These are phyloP conservation scores for Echeveria elegans DNA, from an alignment of 164 flowering plant species.

Conservation along the genomic window DNA sequence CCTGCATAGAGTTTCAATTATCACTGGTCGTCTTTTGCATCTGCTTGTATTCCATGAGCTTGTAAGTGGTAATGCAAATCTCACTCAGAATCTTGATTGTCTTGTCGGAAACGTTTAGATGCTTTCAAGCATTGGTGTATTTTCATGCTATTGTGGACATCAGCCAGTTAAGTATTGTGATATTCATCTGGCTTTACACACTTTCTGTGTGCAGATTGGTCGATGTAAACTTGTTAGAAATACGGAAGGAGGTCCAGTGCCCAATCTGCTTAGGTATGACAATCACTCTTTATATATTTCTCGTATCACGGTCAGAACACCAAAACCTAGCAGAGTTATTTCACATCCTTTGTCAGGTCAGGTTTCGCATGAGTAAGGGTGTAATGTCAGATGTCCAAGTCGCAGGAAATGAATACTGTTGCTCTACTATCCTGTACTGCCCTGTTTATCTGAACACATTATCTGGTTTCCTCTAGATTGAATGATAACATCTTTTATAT, in stretches of 20 bases:
- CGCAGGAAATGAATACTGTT: neutral
- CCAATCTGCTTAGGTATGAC: slow-evolving; percentile 41
- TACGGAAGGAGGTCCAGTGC: slow-evolving; percentile 62
- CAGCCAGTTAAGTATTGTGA: neutral
- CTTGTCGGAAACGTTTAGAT: neutral
- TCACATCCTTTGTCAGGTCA: neutral
- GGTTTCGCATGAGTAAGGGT: neutral
- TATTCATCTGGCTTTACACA: neutral
- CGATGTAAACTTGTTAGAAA: slow-evolving; percentile 49
- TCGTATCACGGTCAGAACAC: neutral
- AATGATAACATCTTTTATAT: no score
- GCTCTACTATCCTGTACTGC: neutral
- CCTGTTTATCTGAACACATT: neutral
- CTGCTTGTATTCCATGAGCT: neutral
- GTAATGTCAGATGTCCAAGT: neutral
- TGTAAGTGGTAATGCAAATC: neutral
- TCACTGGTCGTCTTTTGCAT: no score
- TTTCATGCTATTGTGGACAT: neutral
- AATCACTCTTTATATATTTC: neutral
- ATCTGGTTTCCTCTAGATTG: neutral
- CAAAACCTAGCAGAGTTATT: neutral
- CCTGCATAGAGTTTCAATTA: no score
- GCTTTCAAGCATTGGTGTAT: neutral
- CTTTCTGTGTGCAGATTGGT: slow-evolving; percentile 7
- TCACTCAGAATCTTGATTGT: neutral